Evolutionary conservation across 1,284 basidiomycete species (phyloP).

Genomic region (Stygiomarasmius scandens): DNA sequence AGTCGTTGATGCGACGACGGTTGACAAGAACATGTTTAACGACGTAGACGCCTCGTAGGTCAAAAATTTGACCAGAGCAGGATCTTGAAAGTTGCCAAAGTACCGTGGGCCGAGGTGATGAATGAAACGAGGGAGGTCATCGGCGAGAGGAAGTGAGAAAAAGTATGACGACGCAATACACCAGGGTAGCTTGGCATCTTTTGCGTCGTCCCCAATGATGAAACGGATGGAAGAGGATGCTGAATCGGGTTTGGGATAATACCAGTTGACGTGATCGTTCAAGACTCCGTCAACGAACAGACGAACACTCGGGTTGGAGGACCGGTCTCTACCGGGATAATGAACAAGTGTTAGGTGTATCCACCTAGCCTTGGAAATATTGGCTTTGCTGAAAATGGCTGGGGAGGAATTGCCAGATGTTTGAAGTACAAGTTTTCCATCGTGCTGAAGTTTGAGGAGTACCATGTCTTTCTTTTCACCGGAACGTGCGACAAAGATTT

Average conservation of each 20-base stretch:
- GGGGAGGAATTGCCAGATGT: slow-evolving; percentile 45
- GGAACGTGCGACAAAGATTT: slow-evolving; percentile 48
- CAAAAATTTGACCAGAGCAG: slow-evolving; percentile 63
- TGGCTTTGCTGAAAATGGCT: slow-evolving; percentile 46
- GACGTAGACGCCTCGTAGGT: slow-evolving; percentile 81
- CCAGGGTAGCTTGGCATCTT: slow-evolving; percentile 57
- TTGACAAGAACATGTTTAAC: slow-evolving; percentile 66
- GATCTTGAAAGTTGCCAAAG: slow-evolving; percentile 70
- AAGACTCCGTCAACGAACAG: slow-evolving; percentile 73
- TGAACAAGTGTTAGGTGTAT: slow-evolving; percentile 68
- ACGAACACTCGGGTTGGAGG: slow-evolving; percentile 60
- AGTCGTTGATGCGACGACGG: slow-evolving; percentile 21
- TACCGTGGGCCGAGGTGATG: slow-evolving; percentile 81
- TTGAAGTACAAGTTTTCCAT: slow-evolving; percentile 58
- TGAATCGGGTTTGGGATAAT: slow-evolving; percentile 58
- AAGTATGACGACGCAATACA: slow-evolving; percentile 70
- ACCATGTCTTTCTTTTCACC: slow-evolving; percentile 38
- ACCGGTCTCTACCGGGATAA: slow-evolving; percentile 49
- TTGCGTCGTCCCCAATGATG: slow-evolving; percentile 53
- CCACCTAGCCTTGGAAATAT: slow-evolving; percentile 60
- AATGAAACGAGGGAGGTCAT: slow-evolving; percentile 68
- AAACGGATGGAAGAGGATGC: slow-evolving; percentile 41
- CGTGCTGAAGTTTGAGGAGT: slow-evolving; percentile 47
- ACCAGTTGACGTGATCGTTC: slow-evolving; percentile 60
- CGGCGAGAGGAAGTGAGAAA: slow-evolving; percentile 60